Conservation (phyloP, 176 grass and related monocot species). For the Guadua angustifolia region DNA sequence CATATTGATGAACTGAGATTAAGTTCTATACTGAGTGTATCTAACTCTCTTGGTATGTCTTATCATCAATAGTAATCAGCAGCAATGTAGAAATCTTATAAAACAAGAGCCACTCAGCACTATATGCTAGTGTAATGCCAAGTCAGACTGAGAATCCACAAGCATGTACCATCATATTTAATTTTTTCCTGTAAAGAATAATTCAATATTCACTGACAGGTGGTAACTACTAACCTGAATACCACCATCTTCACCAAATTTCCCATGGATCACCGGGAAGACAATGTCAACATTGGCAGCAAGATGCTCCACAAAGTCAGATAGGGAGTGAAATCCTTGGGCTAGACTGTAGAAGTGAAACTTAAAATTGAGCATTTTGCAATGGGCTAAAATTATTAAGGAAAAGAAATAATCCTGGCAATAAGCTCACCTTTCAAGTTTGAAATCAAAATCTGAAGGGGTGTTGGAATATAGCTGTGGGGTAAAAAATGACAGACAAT, state of each 20-base stretch:
- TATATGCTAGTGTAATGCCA: too few relatives aligned
- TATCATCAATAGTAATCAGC: too few relatives aligned
- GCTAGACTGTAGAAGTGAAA: constrained; percentile 64
- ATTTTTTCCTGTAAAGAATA: too few relatives aligned
- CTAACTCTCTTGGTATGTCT: too few relatives aligned
- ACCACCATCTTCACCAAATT: constrained; percentile 95
- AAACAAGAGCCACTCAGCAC: too few relatives aligned
- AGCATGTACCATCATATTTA: too few relatives aligned
- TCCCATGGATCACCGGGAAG: constrained; percentile 91
- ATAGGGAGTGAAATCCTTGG: constrained; percentile 71
- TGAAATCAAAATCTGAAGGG: constrained; percentile 96
- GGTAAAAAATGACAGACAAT: constrained; percentile 8
- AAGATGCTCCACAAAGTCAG: constrained; percentile 84
- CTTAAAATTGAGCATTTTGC: neutral
- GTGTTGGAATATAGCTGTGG: constrained; percentile 87
- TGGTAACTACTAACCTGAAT: constrained; percentile 67
- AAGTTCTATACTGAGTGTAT: too few relatives aligned
- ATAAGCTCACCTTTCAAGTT: constrained; percentile 70
- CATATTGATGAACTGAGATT: too few relatives aligned
- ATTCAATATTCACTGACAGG: neutral
- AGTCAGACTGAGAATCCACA: too few relatives aligned
- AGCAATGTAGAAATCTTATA: too few relatives aligned
- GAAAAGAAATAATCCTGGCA: neutral
- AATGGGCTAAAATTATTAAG: neutral
- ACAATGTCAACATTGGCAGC: constrained; percentile 72